Evolutionary conservation across 805 yeast genomes (phyloP).

Genomic region (Monosporozyma unispora): DNA sequence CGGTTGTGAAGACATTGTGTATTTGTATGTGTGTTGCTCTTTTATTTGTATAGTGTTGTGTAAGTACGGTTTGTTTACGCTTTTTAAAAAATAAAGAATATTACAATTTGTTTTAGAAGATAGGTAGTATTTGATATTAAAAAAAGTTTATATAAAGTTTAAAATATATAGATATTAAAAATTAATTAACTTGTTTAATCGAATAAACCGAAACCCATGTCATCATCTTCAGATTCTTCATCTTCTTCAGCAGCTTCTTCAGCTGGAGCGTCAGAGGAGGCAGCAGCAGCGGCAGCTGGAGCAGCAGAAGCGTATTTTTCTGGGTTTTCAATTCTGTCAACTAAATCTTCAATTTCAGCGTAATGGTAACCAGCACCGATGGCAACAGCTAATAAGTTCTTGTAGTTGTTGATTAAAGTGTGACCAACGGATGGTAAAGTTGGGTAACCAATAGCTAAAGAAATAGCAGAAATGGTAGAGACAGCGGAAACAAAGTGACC

Average conservation of each 20-base stretch:
- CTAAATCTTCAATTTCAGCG: conserved; percentile 98
- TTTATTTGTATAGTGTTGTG: no score
- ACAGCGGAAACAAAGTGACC: conserved; percentile 88
- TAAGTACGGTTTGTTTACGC: no score
- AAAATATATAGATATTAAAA: background rate
- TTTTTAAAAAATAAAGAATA: background rate
- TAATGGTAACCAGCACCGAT: conserved; percentile 97
- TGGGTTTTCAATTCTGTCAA: conserved; percentile 99
- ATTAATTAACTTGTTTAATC: conserved; percentile 54
- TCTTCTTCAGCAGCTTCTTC: conserved; percentile 69
- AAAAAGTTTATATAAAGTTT: background rate
- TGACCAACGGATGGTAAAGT: conserved; percentile 99
- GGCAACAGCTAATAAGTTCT: conserved; percentile 95
- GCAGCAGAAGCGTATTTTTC: conserved; percentile 99
- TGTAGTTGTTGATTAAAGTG: conserved; percentile 98
- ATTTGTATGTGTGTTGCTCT: background rate
- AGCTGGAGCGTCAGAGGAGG: conserved; percentile 51
- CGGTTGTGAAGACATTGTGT: background rate
- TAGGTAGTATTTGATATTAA: no score
- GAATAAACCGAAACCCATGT: conserved; percentile 97
- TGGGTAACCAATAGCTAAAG: conserved; percentile 98
- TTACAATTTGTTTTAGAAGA: no score
- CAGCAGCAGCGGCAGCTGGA: conserved; percentile 86
- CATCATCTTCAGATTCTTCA: conserved; percentile 59
- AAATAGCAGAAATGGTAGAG: conserved; percentile 87